Conservation (phyloP, 495 filamentous ascomycete species). For the Hypoxylon fragiforme region DNA sequence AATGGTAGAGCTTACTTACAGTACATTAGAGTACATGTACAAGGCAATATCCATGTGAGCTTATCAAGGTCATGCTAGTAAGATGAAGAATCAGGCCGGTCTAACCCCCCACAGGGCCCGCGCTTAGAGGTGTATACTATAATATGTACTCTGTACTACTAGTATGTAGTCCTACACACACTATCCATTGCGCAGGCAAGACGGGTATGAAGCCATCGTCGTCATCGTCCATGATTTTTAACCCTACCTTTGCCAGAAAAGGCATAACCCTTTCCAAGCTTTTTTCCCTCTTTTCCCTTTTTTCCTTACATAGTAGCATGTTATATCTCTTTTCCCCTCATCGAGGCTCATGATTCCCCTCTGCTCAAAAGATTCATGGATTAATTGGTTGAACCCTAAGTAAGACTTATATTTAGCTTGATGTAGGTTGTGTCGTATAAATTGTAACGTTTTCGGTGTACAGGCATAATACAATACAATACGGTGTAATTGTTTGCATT, state of each 20-base stretch:
- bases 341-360: too few relatives aligned
- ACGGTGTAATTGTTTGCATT: too few relatives aligned
- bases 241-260: constrained; percentile 6
- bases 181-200: not conserved
- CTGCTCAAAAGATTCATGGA: not conserved
- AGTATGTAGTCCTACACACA: not conserved
- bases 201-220: constrained; percentile 19
- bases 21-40: too few relatives aligned
- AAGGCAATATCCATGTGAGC: constrained; percentile 3
- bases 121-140: too few relatives aligned
- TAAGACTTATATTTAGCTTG: constrained; percentile 3
- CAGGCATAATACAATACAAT: too few relatives aligned
- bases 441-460: too few relatives aligned
- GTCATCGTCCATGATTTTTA: constrained; percentile 10
- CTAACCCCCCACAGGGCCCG: constrained; percentile 15
- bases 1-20: too few relatives aligned
- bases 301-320: too few relatives aligned
- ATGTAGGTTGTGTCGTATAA: constrained; percentile 1
- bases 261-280: constrained; percentile 13
- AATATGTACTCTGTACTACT: too few relatives aligned
- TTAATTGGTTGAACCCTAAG: not conserved
- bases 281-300: not conserved
- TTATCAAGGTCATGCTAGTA: too few relatives aligned
- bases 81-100: constrained; percentile 19
- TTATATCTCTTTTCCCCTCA: not conserved